A percentile compares a stretch with the other conserved stretches of the same genome.
Evolutionary conservation across 2,329 filamentous ascomycete genomes (phyloP).

Genomic region (Aspergillus ustus): DNA sequence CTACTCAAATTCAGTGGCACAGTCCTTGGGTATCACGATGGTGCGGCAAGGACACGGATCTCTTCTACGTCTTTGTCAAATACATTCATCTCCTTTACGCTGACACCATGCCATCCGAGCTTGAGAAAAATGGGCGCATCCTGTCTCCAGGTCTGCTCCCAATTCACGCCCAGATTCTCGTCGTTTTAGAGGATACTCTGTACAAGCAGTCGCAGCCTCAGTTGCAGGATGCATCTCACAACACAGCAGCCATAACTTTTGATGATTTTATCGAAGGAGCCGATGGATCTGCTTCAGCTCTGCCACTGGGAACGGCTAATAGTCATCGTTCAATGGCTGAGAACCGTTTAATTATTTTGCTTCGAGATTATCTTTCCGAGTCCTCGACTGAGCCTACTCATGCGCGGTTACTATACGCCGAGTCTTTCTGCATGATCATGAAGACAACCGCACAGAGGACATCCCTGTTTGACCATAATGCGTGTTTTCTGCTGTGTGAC

Average conservation of each 20-base stretch:
- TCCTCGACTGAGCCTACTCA: slow-evolving; percentile 56
- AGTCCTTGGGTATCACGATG: slow-evolving; percentile 84
- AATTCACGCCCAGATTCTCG: slow-evolving; percentile 80
- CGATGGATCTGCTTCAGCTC: slow-evolving; percentile 68
- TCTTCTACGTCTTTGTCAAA: slow-evolving; percentile 91
- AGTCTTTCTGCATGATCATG: slow-evolving; percentile 73
- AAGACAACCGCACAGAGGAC: slow-evolving; percentile 75
- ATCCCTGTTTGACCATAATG: slow-evolving; percentile 78
- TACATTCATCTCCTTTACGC: slow-evolving; percentile 80
- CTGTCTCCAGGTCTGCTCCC: slow-evolving; percentile 78
- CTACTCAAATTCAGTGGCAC: slow-evolving; percentile 78
- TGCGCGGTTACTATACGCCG: slow-evolving; percentile 73
- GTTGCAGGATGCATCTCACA: slow-evolving; percentile 50
- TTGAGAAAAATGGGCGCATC: slow-evolving; percentile 60
- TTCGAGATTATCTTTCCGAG: slow-evolving; percentile 78
- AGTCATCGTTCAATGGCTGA: slow-evolving; percentile 82
- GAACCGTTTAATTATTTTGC: slow-evolving; percentile 79
- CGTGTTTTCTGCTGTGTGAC: slow-evolving; percentile 89
- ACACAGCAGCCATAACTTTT: slow-evolving; percentile 63
- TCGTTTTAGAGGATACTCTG: slow-evolving; percentile 79
- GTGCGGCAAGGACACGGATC: slow-evolving; percentile 83
- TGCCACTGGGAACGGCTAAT: slow-evolving; percentile 70
- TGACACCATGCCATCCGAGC: slow-evolving; percentile 67
- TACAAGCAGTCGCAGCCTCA: slow-evolving; percentile 67
- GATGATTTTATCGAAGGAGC: slow-evolving; percentile 67